These are phyloP conservation scores for Quaeritorhiza haematococci DNA, from an alignment of 371 early-diverging fungal genomes.

Conservation along the genomic window DNA sequence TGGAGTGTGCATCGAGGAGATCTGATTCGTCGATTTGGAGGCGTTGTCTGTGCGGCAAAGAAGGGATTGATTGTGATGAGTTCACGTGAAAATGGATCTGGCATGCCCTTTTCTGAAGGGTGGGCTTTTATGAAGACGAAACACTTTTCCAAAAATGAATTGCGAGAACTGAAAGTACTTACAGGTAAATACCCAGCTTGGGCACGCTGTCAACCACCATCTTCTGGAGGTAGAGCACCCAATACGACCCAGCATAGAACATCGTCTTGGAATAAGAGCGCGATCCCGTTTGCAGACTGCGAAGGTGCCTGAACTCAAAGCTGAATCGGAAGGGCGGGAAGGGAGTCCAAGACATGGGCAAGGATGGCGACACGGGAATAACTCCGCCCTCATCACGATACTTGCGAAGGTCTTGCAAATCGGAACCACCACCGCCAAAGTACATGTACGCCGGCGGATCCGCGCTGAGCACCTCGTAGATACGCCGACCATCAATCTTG, in stretches of 20 bases:
- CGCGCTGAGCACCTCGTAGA: conserved; percentile 10
- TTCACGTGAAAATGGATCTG: conserved; percentile 1
- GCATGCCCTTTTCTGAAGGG: too few relatives aligned
- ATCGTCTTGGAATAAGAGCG: conserved; percentile 6
- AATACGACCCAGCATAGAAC: conserved; percentile 29
- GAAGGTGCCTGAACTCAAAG: conserved; percentile 27
- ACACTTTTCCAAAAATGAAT: too few relatives aligned
- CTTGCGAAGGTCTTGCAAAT: too few relatives aligned
- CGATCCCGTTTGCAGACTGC: conserved; percentile 11
- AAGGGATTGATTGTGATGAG: background rate
- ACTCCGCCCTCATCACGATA: background rate
- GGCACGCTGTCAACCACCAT: conserved; percentile 6
- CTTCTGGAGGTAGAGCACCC: conserved; percentile 32
- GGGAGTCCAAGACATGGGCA: background rate
- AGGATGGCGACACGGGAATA: background rate
- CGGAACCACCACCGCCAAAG: conserved; percentile 22
- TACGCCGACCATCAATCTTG: conserved; percentile 21
- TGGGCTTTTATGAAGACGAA: too few relatives aligned
- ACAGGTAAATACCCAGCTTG: conserved; percentile 33
- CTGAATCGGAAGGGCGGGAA: conserved; percentile 10
- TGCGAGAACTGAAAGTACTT: conserved; percentile 1
- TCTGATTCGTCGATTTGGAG: too few relatives aligned
- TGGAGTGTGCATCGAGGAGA: too few relatives aligned
- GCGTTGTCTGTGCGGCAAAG: conserved; percentile 4
- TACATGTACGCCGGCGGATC: conserved; percentile 12